A percentile compares a stretch with the other conserved stretches of the same genome.
phyloP scores from a whole-genome alignment of 1,139 yeast species.

The Zygosaccharomyces pseudobailii region DNA sequence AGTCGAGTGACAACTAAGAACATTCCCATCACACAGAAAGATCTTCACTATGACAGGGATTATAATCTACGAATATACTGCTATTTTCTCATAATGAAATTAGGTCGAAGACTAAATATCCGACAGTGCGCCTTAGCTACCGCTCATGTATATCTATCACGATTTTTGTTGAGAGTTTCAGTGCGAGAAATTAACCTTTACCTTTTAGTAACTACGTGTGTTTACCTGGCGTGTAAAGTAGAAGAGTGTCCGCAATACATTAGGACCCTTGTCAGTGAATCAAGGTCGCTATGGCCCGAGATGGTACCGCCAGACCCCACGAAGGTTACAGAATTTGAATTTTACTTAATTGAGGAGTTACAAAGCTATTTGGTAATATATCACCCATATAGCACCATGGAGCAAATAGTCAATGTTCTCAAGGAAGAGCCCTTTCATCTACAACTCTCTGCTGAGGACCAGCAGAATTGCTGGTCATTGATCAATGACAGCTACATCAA shows the following conservation, averaged over 20 bases:
- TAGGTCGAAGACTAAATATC: conserved; percentile 72
- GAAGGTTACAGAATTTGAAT: conserved; percentile 93
- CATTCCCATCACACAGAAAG: conserved; percentile 40
- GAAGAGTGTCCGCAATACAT: conserved; percentile 97
- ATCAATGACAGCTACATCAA: conserved; percentile 88
- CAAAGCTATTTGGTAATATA: conserved; percentile 75
- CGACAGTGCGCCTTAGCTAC: conserved; percentile 85
- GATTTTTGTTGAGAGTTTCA: conserved; percentile 71
- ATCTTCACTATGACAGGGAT: conserved; percentile 50
- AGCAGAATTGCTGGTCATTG: conserved; percentile 84
- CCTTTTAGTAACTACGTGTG: conserved; percentile 73
- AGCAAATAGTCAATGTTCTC: conserved; percentile 51
- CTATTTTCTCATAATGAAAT: conserved; percentile 62
- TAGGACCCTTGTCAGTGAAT: conserved; percentile 74
- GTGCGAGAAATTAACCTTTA: conserved; percentile 79
- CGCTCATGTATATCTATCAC: conserved; percentile 74
- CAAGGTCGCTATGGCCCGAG: conserved; percentile 91
- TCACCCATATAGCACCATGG: conserved; percentile 80
- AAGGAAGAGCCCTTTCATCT: conserved; percentile 33
- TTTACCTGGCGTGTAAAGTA: conserved; percentile 86
- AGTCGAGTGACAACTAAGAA: conserved; percentile 35
- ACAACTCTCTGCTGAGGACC: conserved; percentile 50
- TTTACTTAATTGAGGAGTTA: conserved; percentile 85
- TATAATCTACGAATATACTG: conserved; percentile 58
- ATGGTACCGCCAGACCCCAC: conserved; percentile 88